Percentiles rank a stretch among this genome's conserved stretches.
These are phyloP conservation scores for Leishmania aethiopica DNA, from an alignment of 208 protist genomes.

Conservation along the genomic window DNA sequence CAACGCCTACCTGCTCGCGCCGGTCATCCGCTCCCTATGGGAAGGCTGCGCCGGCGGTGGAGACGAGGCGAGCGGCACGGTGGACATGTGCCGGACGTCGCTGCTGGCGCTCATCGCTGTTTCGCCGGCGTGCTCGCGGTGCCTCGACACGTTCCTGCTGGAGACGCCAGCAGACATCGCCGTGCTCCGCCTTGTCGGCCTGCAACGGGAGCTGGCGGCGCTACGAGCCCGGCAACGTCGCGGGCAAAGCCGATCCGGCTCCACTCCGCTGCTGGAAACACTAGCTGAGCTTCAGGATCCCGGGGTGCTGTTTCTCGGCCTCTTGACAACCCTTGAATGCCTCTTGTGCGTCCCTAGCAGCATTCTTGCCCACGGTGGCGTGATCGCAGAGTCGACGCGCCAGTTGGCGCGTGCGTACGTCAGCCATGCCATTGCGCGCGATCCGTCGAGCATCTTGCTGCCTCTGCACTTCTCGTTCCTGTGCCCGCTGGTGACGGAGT, in stretches of 20 bases:
- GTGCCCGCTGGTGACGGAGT: constrained; percentile 24
- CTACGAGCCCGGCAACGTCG: constrained; percentile 16
- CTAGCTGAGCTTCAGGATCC: constrained; percentile 20
- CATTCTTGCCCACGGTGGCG: not conserved
- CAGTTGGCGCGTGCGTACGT: constrained; percentile 27
- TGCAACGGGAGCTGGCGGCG: constrained; percentile 16
- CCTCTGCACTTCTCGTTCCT: constrained; percentile 35
- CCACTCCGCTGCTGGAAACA: not conserved
- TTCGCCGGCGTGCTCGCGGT: constrained; percentile 24
- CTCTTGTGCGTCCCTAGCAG: not conserved
- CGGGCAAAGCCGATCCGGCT: not conserved
- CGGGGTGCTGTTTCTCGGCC: constrained; percentile 20
- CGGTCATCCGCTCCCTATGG: constrained; percentile 18
- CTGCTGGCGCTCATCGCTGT: constrained; percentile 24
- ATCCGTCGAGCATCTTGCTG: constrained; percentile 20
- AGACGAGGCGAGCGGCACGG: not conserved
- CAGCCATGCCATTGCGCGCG: constrained; percentile 15
- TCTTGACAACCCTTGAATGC: constrained; percentile 10
- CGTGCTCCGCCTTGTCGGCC: constrained; percentile 11
- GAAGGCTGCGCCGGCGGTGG: constrained; percentile 8
- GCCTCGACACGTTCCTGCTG: constrained; percentile 22
- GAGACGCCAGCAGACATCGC: constrained; percentile 7
- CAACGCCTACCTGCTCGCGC: constrained; percentile 5
- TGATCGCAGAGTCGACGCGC: constrained; percentile 13
- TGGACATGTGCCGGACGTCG: not conserved